Percentiles rank a stretch among this genome's conserved stretches.
These are phyloP conservation scores for Heritiera littoralis DNA, from an alignment of 345 rosid genomes.

Conservation along the genomic window DNA sequence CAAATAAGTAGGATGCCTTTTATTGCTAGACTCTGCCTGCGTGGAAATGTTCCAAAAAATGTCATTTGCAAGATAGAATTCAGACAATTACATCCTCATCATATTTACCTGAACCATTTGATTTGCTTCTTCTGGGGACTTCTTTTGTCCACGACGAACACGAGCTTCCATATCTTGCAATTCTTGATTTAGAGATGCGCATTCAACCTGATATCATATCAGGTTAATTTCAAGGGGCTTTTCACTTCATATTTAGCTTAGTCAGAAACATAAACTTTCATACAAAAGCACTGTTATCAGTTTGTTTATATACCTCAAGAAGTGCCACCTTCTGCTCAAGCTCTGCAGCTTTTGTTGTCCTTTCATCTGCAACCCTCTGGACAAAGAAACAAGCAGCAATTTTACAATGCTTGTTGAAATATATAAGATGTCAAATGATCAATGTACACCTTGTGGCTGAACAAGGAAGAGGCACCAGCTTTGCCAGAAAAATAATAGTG, in stretches of 20 bases:
- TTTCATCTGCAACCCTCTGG: conserved; percentile 91
- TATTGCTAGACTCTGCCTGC: not conserved
- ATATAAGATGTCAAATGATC: conserved; percentile 2
- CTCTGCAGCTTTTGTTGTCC: conserved; percentile 81
- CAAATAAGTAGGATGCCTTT: conserved; percentile 1
- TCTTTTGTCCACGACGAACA: conserved; percentile 87
- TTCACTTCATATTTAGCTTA: conserved; percentile 16
- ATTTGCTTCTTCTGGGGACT: conserved; percentile 85
- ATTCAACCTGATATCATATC: conserved; percentile 66
- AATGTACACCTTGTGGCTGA: not conserved
- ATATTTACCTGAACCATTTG: conserved; percentile 81
- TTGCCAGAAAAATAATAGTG: not conserved
- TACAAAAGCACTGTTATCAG: conserved; percentile 12
- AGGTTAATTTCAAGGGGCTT: conserved; percentile 27
- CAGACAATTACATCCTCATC: not conserved
- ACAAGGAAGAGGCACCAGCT: conserved; percentile 18
- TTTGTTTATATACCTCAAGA: conserved; percentile 66
- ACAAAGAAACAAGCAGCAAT: conserved; percentile 9
- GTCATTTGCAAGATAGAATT: not conserved
- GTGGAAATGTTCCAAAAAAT: conserved; percentile 8
- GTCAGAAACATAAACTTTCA: conserved; percentile 1
- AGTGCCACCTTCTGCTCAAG: conserved; percentile 93
- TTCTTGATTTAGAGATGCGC: conserved; percentile 86
- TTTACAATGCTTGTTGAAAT: conserved; percentile 6
- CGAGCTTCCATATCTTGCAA: conserved; percentile 91